Conservation (phyloP, 768 basidiomycete species). For the Lactarius akahatsu region DNA sequence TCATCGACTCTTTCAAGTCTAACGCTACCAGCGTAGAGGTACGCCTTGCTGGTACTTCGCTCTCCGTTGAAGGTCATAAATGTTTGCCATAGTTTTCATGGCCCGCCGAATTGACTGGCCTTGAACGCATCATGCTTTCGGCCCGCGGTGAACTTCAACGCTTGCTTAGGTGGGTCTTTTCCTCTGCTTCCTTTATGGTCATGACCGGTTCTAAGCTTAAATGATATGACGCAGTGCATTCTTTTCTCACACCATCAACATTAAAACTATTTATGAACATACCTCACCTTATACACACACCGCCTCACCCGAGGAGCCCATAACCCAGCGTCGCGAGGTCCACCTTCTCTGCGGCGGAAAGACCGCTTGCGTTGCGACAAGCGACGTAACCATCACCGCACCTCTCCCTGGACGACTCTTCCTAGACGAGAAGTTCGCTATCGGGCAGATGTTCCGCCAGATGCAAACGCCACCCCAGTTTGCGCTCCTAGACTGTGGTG, state of each 20-base stretch:
- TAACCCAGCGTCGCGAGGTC: constrained; percentile 63
- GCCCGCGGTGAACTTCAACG: constrained; percentile 72
- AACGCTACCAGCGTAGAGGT: constrained; percentile 30
- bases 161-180: constrained; percentile 51
- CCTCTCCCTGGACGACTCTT: constrained; percentile 59
- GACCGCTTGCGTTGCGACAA: constrained; percentile 62
- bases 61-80: not conserved
- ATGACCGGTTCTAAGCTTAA: not conserved
- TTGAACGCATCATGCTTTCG: constrained; percentile 67
- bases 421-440: constrained; percentile 63
- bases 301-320: constrained; percentile 47
- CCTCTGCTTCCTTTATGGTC: not conserved
- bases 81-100: constrained; percentile 34
- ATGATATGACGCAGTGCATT: constrained; percentile 48
- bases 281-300: constrained; percentile 39
- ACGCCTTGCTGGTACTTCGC: not conserved
- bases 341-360: constrained; percentile 57
- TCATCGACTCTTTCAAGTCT: constrained; percentile 30
- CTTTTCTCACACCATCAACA: constrained; percentile 59
- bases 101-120: constrained; percentile 48
- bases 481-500: constrained; percentile 55
- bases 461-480: constrained; percentile 55
- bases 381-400: constrained; percentile 59
- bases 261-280: constrained; percentile 56
- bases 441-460: constrained; percentile 66